These are phyloP conservation scores for Hanseniaspora uvarum DNA, from an alignment of 1,139 yeast genomes.

Conservation along the genomic window DNA sequence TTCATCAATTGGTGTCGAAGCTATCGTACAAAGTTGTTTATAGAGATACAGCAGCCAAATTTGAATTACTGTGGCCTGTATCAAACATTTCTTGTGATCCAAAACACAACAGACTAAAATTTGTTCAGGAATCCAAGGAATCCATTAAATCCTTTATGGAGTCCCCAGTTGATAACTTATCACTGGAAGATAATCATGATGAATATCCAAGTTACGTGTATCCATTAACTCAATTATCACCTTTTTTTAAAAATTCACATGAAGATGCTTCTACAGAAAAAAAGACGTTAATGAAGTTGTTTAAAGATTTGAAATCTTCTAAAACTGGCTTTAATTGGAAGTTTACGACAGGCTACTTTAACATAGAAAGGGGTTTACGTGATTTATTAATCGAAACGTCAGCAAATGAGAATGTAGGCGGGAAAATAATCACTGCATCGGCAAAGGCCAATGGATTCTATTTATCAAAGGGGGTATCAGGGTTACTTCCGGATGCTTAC, in stretches of 20 bases:
- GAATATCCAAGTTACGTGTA: slow-evolving; percentile 61
- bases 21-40: slow-evolving; percentile 59
- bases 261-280: slow-evolving; percentile 71
- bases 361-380: slow-evolving; percentile 69
- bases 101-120: slow-evolving; percentile 45
- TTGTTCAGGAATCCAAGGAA: slow-evolving; percentile 48
- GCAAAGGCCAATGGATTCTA: slow-evolving; percentile 91
- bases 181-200: slow-evolving; percentile 28
- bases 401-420: slow-evolving; percentile 36
- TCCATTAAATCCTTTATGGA: slow-evolving; percentile 47
- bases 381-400: slow-evolving; percentile 48
- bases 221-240: slow-evolving; percentile 87
- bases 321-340: slow-evolving; percentile 49
- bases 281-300: slow-evolving; percentile 51
- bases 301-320: slow-evolving; percentile 31
- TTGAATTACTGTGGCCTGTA: slow-evolving; percentile 63
- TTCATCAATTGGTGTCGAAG: slow-evolving; percentile 57
- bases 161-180: slow-evolving; percentile 25
- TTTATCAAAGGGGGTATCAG: slow-evolving; percentile 71
- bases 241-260: slow-evolving; percentile 41
- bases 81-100: slow-evolving; percentile 70
- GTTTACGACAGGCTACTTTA: slow-evolving; percentile 94
- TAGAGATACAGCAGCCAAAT: slow-evolving; percentile 41
- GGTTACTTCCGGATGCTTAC: slow-evolving; percentile 79
- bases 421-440: slow-evolving; percentile 77